Evolutionary conservation across 2,329 filamentous ascomycete genomes (phyloP).

Genomic region (Hymenoscyphus salicellus): DNA sequence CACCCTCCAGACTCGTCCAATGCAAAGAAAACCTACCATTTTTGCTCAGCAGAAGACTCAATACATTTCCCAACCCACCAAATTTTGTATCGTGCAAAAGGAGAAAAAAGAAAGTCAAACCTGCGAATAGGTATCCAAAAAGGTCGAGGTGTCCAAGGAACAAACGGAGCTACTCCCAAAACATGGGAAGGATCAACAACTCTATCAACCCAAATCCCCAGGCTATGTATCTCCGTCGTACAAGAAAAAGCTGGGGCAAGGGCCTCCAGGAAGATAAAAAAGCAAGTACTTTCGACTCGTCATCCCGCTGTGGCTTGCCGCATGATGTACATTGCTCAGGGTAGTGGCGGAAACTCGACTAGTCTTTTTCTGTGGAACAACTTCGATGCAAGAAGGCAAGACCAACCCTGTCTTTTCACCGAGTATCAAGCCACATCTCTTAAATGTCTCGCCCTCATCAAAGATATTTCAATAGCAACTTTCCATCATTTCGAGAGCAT

Average conservation of each 20-base stretch:
- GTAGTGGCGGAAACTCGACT: neutral
- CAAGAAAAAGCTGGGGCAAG: neutral
- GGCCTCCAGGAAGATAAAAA: neutral
- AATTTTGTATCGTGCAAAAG: neutral
- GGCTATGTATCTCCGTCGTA: neutral
- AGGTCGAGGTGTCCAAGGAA: neutral
- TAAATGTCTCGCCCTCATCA: neutral
- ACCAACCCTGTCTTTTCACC: neutral
- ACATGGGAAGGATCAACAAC: neutral
- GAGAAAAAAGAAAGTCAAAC: neutral
- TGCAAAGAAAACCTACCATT: neutral
- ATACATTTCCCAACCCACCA: neutral
- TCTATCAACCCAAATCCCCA: neutral
- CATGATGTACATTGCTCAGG: neutral
- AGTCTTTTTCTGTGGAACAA: neutral
- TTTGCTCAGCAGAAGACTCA: neutral
- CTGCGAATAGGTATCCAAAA: neutral
- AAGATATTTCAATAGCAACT: too few relatives aligned
- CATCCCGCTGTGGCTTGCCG: slow-evolving; percentile 14
- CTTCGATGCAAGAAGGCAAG: neutral
- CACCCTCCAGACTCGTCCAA: neutral
- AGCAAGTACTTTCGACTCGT: slow-evolving; percentile 6
- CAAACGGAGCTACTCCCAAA: neutral
- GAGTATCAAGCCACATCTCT: neutral
- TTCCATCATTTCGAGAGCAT: too few relatives aligned